Evolutionary conservation across 139 green algal genomes (phyloP).

Genomic region (Medakamo hakoo): DNA sequence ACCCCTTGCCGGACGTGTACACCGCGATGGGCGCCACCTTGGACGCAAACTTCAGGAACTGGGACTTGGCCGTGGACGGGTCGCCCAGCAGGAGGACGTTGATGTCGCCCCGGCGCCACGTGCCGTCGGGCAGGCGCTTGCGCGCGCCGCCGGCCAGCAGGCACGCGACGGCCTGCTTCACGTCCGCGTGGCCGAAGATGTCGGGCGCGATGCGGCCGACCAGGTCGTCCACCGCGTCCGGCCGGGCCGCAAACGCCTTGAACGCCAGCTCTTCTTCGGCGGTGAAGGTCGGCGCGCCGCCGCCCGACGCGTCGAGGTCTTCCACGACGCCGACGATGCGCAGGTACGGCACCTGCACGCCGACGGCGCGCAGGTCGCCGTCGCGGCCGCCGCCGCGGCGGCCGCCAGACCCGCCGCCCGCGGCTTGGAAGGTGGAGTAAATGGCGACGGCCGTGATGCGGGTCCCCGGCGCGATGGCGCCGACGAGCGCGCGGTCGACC

Average conservation of each 20-base stretch:
- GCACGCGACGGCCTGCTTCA: slow-evolving; percentile 91
- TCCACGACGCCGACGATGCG: slow-evolving; percentile 81
- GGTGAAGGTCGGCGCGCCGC: slow-evolving; percentile 24
- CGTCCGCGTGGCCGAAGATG: slow-evolving; percentile 86
- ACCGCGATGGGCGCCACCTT: slow-evolving; percentile 80
- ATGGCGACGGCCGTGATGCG: slow-evolving; percentile 85
- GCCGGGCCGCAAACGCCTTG: slow-evolving; percentile 63
- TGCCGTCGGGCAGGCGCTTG: slow-evolving; percentile 82
- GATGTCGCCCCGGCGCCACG: slow-evolving; percentile 81
- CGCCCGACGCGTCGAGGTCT: slow-evolving; percentile 50
- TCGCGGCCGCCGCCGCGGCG: slow-evolving; percentile 3
- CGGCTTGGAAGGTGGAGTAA: slow-evolving; percentile 70
- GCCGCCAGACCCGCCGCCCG: slow-evolving; percentile 4
- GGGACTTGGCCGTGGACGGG: slow-evolving; percentile 93
- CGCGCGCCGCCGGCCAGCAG: slow-evolving; percentile 88
- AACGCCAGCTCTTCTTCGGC: slow-evolving; percentile 66
- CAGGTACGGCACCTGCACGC: slow-evolving; percentile 87
- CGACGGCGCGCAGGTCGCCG: slow-evolving; percentile 18
- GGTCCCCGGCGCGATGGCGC: slow-evolving; percentile 67
- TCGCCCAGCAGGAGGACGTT: slow-evolving; percentile 97
- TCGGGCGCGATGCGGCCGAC: slow-evolving; percentile 64
- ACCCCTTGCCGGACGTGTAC: slow-evolving; percentile 95
- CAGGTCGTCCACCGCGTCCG: slow-evolving; percentile 51
- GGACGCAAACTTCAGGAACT: slow-evolving; percentile 94
- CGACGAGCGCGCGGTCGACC: slow-evolving; percentile 68